Conservation (phyloP, 805 yeast genomes). For the Diddensiella transvaalensis region DNA sequence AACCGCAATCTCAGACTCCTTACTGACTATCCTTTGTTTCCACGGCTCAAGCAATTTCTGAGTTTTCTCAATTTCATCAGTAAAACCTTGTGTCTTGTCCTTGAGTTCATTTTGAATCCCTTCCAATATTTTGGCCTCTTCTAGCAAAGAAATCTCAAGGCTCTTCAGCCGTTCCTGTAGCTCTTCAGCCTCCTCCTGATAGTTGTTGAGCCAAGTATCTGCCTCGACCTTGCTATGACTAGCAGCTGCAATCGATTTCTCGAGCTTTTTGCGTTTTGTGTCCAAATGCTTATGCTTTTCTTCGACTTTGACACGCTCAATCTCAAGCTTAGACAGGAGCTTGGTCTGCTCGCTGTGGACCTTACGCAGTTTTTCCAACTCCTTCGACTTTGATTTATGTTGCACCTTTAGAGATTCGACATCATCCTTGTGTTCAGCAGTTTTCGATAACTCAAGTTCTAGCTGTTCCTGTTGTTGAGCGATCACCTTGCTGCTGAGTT, state of each 20-base stretch:
- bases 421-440: slow-evolving; percentile 38
- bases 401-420: slow-evolving; percentile 30
- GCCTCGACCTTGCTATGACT: slow-evolving; percentile 44
- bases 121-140: slow-evolving; percentile 57
- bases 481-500: slow-evolving; percentile 38
- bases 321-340: slow-evolving; percentile 42
- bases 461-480: slow-evolving; percentile 42
- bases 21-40: slow-evolving; percentile 61
- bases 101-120: slow-evolving; percentile 63
- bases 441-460: slow-evolving; percentile 41
- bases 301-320: slow-evolving; percentile 63
- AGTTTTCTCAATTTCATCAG: slow-evolving; percentile 58
- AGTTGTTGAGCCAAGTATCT: slow-evolving; percentile 43
- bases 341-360: slow-evolving; percentile 30
- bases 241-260: slow-evolving; percentile 50
- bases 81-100: slow-evolving; percentile 66
- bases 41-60: slow-evolving; percentile 79
- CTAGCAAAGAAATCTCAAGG: slow-evolving; percentile 44
- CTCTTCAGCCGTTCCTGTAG: slow-evolving; percentile 43
- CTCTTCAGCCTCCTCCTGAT: slow-evolving; percentile 44
- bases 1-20: slow-evolving; percentile 62
- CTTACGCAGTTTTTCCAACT: slow-evolving; percentile 27
- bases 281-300: slow-evolving; percentile 70
- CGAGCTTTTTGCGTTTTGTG: slow-evolving; percentile 55
- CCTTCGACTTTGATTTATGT: slow-evolving; percentile 17